These are phyloP conservation scores for Fomitopsis pulvina DNA, from an alignment of 768 basidiomycete species.

Conservation along the genomic window DNA sequence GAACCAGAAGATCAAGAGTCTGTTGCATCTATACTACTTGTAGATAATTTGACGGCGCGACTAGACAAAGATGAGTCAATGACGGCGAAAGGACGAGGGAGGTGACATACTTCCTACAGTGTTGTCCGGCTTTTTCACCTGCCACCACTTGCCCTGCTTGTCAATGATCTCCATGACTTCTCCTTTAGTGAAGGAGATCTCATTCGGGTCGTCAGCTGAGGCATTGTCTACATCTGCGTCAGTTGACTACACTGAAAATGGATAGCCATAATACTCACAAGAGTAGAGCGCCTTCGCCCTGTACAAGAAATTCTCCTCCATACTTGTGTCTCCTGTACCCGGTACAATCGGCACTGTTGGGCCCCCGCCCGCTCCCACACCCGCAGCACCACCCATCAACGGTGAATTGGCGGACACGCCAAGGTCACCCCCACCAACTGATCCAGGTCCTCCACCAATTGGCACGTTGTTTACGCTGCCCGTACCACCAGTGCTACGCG, in stretches of 20 bases:
- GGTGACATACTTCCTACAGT: conserved; percentile 62
- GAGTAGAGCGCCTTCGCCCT: conserved; percentile 88
- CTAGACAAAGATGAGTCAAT: conserved; percentile 28
- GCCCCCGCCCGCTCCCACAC: conserved; percentile 49
- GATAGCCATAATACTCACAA: conserved; percentile 44
- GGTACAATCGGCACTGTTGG: conserved; percentile 14
- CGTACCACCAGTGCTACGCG: conserved; percentile 49
- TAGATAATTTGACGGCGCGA: conserved; percentile 83
- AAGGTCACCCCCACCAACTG: conserved; percentile 34
- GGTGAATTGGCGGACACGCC: conserved; percentile 50
- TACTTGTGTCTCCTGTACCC: conserved; percentile 21
- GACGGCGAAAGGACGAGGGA: background rate
- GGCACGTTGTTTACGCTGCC: conserved; percentile 55
- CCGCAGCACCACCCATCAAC: conserved; percentile 54
- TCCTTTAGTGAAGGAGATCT: conserved; percentile 90
- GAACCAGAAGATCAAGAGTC: conserved; percentile 4
- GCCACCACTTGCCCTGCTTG: conserved; percentile 94
- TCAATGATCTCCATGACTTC: conserved; percentile 91
- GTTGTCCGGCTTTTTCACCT: conserved; percentile 75
- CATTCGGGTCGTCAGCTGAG: conserved; percentile 92
- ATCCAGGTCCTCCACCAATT: conserved; percentile 14
- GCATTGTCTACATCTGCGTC: conserved; percentile 60
- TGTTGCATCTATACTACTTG: conserved; percentile 46
- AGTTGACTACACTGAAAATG: background rate
- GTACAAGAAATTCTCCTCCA: conserved; percentile 48